Conservation (phyloP, 441 rosid genomes). For the Pelargonium myrrhifolium region DNA sequence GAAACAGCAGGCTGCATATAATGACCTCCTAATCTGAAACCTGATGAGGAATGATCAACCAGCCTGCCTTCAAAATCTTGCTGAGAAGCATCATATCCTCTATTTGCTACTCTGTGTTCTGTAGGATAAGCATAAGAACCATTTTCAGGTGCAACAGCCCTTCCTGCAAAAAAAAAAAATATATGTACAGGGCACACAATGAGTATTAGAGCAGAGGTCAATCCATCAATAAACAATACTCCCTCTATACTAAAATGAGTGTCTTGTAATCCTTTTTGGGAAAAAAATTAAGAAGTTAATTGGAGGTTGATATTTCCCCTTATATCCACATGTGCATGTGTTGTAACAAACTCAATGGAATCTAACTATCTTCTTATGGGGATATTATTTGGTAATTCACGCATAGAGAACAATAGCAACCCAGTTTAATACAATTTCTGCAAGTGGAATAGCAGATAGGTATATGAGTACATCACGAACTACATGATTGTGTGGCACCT, state of each 20-base stretch:
- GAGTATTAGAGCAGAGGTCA: constrained; percentile 8
- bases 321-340: too few species aligned
- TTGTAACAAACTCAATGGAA: too few species aligned
- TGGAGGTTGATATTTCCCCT: too few species aligned
- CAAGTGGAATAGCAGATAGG: neutral
- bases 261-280: neutral
- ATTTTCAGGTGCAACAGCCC: constrained; percentile 22
- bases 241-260: neutral
- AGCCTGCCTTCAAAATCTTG: constrained; percentile 12
- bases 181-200: neutral
- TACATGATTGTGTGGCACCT: neutral
- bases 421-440: neutral
- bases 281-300: too few species aligned
- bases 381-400: too few species aligned
- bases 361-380: too few species aligned
- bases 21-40: constrained; percentile 19
- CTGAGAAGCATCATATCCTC: constrained; percentile 14
- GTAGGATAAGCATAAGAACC: constrained; percentile 17
- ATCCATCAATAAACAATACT: neutral
- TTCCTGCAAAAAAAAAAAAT: constrained; percentile 20
- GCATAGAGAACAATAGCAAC: too few species aligned
- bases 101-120: constrained; percentile 15
- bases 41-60: constrained; percentile 19
- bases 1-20: constrained; percentile 15
- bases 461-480: neutral